Conservation (phyloP, 441 rosid genomes). For the Isatis lusitanica region DNA sequence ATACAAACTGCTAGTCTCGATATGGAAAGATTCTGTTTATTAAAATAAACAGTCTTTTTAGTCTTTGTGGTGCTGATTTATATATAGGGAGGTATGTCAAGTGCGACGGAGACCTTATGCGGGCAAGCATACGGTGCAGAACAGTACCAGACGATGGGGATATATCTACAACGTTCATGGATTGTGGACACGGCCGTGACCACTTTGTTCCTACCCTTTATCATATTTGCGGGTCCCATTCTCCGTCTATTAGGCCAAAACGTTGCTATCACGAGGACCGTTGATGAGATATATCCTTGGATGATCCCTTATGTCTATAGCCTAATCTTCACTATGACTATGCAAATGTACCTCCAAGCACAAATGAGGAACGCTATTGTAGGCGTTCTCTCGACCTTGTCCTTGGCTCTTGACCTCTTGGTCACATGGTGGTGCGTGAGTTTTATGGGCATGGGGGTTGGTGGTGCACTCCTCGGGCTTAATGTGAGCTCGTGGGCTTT, state of each 20-base stretch:
- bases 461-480: conserved; percentile 64
- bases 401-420: conserved; percentile 47
- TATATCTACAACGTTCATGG: conserved; percentile 84
- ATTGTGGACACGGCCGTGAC: conserved; percentile 44
- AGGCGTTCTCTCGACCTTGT: conserved; percentile 44
- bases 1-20: neutral
- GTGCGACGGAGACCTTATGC: conserved; percentile 85
- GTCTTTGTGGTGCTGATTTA: neutral
- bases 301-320: conserved; percentile 51
- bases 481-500: conserved; percentile 45
- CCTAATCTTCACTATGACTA: conserved; percentile 39
- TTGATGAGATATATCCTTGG: conserved; percentile 58
- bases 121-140: conserved; percentile 88
- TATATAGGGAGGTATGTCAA: conserved; percentile 64
- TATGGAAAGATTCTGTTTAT: neutral
- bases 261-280: conserved; percentile 45
- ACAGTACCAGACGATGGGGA: conserved; percentile 74
- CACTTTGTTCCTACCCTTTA: conserved; percentile 52
- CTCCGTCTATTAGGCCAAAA: conserved; percentile 54
- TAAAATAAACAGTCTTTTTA: neutral
- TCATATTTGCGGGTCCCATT: conserved; percentile 49
- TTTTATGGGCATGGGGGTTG: conserved; percentile 44
- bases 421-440: conserved; percentile 60
- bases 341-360: conserved; percentile 69
- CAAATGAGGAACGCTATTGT: conserved; percentile 59